Evolutionary conservation across 352 stramenopile species (phyloP).

Genomic region (Halophytophthora batemanensis): DNA sequence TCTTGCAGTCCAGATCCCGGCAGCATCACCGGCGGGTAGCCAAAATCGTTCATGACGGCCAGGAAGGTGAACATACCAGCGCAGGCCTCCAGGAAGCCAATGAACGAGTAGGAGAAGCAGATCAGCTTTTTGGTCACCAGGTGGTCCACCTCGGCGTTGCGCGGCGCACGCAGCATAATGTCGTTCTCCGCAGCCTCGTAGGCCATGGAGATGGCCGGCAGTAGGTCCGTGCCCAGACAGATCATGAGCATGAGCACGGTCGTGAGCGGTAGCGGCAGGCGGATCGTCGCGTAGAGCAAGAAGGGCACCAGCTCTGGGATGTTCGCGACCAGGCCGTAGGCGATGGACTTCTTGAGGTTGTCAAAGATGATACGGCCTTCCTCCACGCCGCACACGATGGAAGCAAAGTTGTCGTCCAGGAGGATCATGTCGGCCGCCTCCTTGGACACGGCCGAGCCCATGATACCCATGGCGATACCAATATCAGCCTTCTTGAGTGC

Average conservation of each 20-base stretch:
- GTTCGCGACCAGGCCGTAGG: constrained; percentile 91
- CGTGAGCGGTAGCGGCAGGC: constrained; percentile 86
- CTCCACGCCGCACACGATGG: constrained; percentile 95
- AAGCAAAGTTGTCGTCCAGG: constrained; percentile 97
- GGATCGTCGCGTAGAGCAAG: constrained; percentile 82
- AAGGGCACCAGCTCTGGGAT: constrained; percentile 89
- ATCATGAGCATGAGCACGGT: constrained; percentile 91
- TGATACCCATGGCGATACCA: constrained; percentile 98
- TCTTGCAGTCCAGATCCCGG: constrained; percentile 75
- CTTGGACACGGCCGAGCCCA: constrained; percentile 95
- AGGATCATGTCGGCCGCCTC: constrained; percentile 96
- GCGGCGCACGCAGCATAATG: constrained; percentile 84
- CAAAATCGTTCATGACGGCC: constrained; percentile 88
- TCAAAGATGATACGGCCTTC: constrained; percentile 95
- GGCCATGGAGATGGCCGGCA: constrained; percentile 92
- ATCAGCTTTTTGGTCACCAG: constrained; percentile 90
- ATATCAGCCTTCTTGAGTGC: constrained; percentile 97
- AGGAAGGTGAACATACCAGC: constrained; percentile 90
- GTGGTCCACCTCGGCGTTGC: constrained; percentile 76
- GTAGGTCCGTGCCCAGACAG: constrained; percentile 91
- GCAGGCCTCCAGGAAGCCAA: constrained; percentile 85
- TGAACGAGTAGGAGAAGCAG: constrained; percentile 82
- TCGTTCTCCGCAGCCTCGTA: constrained; percentile 88
- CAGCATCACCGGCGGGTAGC: constrained; percentile 80
- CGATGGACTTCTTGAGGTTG: constrained; percentile 95